Evolutionary conservation across 2,329 filamentous ascomycete species (phyloP).

Genomic region (Mycogone perniciosa): DNA sequence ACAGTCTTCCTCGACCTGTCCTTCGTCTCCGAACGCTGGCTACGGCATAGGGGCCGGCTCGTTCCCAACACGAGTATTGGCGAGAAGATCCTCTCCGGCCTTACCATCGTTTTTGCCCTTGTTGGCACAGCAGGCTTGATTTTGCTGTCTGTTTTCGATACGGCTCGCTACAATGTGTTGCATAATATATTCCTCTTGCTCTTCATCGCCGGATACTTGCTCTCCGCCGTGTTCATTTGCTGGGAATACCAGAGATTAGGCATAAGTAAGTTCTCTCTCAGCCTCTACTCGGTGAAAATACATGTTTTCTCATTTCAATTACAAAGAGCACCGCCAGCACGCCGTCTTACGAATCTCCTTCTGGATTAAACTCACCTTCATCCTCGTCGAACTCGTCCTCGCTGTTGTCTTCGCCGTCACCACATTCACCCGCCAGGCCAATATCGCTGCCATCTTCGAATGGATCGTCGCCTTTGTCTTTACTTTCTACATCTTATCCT

Average conservation of each 20-base stretch:
- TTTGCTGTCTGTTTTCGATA: slow-evolving; percentile 80
- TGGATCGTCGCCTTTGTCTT: slow-evolving; percentile 76
- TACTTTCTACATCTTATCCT: slow-evolving; percentile 81
- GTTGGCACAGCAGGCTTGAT: slow-evolving; percentile 76
- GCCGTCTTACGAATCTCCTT: slow-evolving; percentile 71
- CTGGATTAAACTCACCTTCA: slow-evolving; percentile 80
- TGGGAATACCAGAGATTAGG: slow-evolving; percentile 84
- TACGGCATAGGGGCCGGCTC: slow-evolving; percentile 75
- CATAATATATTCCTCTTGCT: slow-evolving; percentile 74
- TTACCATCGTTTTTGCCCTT: slow-evolving; percentile 63
- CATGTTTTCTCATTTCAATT: background rate
- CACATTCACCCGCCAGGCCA: slow-evolving; percentile 43
- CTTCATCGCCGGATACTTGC: slow-evolving; percentile 80
- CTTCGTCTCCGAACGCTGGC: slow-evolving; percentile 75
- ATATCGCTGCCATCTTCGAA: slow-evolving; percentile 73
- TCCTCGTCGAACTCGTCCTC: slow-evolving; percentile 70
- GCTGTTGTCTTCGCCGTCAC: slow-evolving; percentile 64
- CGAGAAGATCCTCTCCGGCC: slow-evolving; percentile 56
- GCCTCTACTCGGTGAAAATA: background rate
- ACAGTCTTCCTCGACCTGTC: slow-evolving; percentile 75
- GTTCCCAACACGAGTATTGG: slow-evolving; percentile 59
- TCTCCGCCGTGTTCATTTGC: slow-evolving; percentile 84
- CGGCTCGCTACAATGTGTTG: slow-evolving; percentile 54
- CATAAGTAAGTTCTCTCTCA: slow-evolving; percentile 44
- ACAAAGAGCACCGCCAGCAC: slow-evolving; percentile 63